Conservation (phyloP, 768 basidiomycete species). For the Dioszegia hungarica region DNA sequence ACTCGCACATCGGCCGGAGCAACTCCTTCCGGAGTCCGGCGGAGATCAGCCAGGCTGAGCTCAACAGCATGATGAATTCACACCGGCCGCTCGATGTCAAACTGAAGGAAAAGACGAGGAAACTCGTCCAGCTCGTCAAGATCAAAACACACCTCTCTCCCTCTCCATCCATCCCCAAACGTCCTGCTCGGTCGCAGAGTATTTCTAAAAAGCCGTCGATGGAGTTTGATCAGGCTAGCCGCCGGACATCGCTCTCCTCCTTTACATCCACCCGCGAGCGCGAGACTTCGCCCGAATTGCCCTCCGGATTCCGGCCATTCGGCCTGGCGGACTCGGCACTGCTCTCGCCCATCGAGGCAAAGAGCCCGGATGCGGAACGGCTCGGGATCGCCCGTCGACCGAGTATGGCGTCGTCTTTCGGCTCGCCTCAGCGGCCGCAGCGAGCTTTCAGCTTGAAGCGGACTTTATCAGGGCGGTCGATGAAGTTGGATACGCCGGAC, state of each 20-base stretch:
- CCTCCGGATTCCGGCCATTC: background rate
- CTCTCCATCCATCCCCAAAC: background rate
- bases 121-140: slow-evolving; percentile 38
- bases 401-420: background rate
- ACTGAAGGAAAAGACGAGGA: slow-evolving; percentile 45
- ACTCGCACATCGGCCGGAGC: too few relatives aligned
- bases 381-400: background rate
- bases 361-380: background rate
- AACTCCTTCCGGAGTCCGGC: background rate
- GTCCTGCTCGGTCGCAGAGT: background rate
- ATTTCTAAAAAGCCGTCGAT: background rate
- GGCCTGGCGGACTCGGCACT: background rate
- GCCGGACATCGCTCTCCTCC: slow-evolving; percentile 27
- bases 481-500: slow-evolving; percentile 15
- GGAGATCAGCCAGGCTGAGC: background rate
- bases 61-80: background rate
- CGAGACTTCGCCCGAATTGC: background rate
- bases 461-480: slow-evolving; percentile 24
- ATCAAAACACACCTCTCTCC: slow-evolving; percentile 26
- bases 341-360: background rate
- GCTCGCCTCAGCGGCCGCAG: slow-evolving; percentile 1
- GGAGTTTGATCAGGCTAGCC: slow-evolving; percentile 15
- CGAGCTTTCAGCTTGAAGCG: slow-evolving; percentile 28
- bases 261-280: slow-evolving; percentile 8
- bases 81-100: slow-evolving; percentile 35